A percentile compares a stretch with the other conserved stretches of the same genome.
These are phyloP conservation scores for Coniferiporia weirii DNA, from an alignment of 1,284 basidiomycete genomes.

Conservation along the genomic window DNA sequence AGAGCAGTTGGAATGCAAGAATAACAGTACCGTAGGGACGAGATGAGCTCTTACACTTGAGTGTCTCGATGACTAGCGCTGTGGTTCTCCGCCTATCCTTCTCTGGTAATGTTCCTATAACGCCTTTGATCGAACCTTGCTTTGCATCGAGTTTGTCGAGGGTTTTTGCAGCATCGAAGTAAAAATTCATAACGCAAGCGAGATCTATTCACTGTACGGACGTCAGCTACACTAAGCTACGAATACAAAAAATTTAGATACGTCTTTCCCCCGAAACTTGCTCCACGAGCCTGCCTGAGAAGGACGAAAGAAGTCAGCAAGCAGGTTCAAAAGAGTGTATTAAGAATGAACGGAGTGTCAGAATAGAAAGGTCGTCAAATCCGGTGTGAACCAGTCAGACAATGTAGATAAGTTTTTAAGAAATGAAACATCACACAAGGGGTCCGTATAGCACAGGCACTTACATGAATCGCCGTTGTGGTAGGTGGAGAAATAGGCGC, in stretches of 20 bases:
- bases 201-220: not conserved
- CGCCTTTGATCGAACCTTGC: slow-evolving; percentile 80
- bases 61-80: slow-evolving; percentile 82
- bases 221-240: slow-evolving; percentile 5
- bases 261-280: not conserved
- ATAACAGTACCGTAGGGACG: not conserved
- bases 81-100: slow-evolving; percentile 74
- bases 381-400: slow-evolving; percentile 51
- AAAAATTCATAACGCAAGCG: slow-evolving; percentile 75
- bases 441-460: slow-evolving; percentile 3
- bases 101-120: slow-evolving; percentile 66
- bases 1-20: not conserved
- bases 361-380: slow-evolving; percentile 38
- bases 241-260: not conserved
- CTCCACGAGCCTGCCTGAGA: not conserved
- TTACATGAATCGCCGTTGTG: not conserved
- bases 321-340: slow-evolving; percentile 1
- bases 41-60: slow-evolving; percentile 72
- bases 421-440: slow-evolving; percentile 44
- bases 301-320: not conserved
- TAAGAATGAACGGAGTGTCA: slow-evolving; percentile 27
- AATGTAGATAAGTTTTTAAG: slow-evolving; percentile 77
- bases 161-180: slow-evolving; percentile 79
- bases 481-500: not conserved
- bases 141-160: slow-evolving; percentile 83